Percentiles rank a stretch among this genome's conserved stretches.
These are phyloP conservation scores for Peronospora farinosa DNA, from an alignment of 352 stramenopile genomes.

Conservation along the genomic window DNA sequence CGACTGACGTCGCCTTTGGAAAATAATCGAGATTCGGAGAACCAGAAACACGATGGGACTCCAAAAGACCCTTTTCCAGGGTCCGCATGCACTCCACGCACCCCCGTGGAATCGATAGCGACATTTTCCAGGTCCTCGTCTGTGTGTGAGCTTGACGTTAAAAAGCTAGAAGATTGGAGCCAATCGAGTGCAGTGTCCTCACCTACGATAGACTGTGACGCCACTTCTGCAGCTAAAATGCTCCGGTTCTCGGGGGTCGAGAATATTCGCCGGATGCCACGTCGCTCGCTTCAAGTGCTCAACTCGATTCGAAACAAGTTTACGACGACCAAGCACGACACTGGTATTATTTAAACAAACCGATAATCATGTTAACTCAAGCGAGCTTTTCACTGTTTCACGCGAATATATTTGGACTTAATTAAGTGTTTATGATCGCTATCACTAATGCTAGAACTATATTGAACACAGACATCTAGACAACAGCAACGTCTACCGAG, in stretches of 20 bases:
- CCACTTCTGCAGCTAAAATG: constrained; percentile 2
- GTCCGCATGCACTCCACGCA: constrained; percentile 20
- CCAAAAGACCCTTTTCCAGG: constrained; percentile 25
- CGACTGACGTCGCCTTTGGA: constrained; percentile 21
- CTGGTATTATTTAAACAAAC: constrained; percentile 21
- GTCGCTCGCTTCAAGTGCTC: constrained; percentile 16
- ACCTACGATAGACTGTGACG: constrained; percentile 6
- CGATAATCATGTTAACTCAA: too few relatives aligned
- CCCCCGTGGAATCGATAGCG: constrained; percentile 8
- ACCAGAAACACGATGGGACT: constrained; percentile 26
- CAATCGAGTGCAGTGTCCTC: constrained; percentile 6
- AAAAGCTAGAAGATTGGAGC: constrained; percentile 19
- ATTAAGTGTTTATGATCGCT: too few relatives aligned
- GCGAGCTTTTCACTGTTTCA: too few relatives aligned
- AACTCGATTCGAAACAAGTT: constrained; percentile 23
- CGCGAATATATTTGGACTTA: too few relatives aligned
- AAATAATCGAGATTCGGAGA: constrained; percentile 5
- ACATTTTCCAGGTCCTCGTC: constrained; percentile 16
- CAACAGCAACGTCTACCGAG: too few relatives aligned
- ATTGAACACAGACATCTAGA: too few relatives aligned
- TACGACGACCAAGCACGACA: constrained; percentile 7
- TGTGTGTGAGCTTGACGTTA: constrained; percentile 20
- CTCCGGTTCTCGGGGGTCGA: constrained; percentile 1
- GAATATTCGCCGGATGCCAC: constrained; percentile 21
- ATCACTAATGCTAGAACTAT: too few relatives aligned